phyloP scores from a whole-genome alignment of 2,329 filamentous ascomycete genomes.

The Tolypocladium nubicola region DNA sequence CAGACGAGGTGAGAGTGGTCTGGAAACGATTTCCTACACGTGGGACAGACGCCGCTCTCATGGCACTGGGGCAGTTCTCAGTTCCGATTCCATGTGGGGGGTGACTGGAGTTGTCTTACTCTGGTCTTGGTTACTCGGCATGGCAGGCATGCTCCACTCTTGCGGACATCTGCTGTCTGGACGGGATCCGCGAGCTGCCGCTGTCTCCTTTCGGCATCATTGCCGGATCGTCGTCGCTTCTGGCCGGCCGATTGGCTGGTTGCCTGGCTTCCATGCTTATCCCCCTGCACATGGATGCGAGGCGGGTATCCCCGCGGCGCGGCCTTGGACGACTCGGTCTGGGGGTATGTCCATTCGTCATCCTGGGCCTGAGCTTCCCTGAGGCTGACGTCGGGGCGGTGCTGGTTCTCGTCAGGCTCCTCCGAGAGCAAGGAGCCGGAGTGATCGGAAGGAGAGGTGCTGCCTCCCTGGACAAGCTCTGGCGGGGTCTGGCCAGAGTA shows the following conservation, averaged over 20 bases:
- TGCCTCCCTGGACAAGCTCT: slow-evolving; percentile 25
- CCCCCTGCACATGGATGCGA: slow-evolving; percentile 19
- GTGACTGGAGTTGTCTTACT: slow-evolving; percentile 24
- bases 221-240: slow-evolving; percentile 25
- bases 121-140: slow-evolving; percentile 37
- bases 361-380: slow-evolving; percentile 25
- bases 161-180: slow-evolving; percentile 38
- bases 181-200: slow-evolving; percentile 27
- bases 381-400: slow-evolving; percentile 19
- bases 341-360: slow-evolving; percentile 30
- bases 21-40: slow-evolving; percentile 29
- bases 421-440: slow-evolving; percentile 23
- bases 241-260: slow-evolving; percentile 14
- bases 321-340: slow-evolving; percentile 21
- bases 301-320: slow-evolving; percentile 19
- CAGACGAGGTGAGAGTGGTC: slow-evolving; percentile 29
- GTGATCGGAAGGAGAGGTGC: slow-evolving; percentile 29
- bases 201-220: slow-evolving; percentile 22
- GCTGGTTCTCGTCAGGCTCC: slow-evolving; percentile 17
- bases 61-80: slow-evolving; percentile 23
- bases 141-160: slow-evolving; percentile 35
- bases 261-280: slow-evolving; percentile 11
- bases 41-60: slow-evolving; percentile 30
- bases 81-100: slow-evolving; percentile 9
- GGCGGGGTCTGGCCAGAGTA: slow-evolving; percentile 27